Evolutionary conservation across 2,329 filamentous ascomycete genomes (phyloP).

Genomic region (Colletotrichum tropicicola): DNA sequence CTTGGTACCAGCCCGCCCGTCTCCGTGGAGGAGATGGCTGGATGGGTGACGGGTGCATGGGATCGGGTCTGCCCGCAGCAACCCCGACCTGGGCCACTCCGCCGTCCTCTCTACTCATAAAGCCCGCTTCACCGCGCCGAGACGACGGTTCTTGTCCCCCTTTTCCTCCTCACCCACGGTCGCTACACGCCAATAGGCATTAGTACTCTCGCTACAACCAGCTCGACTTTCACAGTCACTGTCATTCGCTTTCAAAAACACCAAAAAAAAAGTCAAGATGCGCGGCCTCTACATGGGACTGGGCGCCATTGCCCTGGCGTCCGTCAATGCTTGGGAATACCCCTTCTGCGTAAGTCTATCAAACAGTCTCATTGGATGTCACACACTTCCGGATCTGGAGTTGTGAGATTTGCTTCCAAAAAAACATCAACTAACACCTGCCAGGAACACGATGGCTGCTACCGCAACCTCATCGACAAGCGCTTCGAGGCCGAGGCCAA

Average conservation of each 20-base stretch:
- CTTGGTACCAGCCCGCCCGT: not conserved
- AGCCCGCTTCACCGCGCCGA: not conserved
- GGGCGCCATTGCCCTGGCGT: constrained; percentile 41
- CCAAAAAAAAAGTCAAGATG: constrained; percentile 37
- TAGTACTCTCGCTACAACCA: constrained; percentile 41
- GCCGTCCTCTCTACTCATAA: constrained; percentile 4
- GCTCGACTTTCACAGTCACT: constrained; percentile 30
- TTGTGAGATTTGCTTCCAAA: too few relatives aligned
- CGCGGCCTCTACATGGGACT: constrained; percentile 41
- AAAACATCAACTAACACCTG: not conserved
- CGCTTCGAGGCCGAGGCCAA: constrained; percentile 40
- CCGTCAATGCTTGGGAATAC: constrained; percentile 38
- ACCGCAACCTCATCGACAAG: constrained; percentile 43
- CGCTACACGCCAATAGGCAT: not conserved
- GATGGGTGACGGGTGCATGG: constrained; percentile 31
- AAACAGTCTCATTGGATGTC: too few relatives aligned
- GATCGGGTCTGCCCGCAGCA: not conserved
- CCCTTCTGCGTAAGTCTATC: constrained; percentile 37
- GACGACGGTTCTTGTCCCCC: not conserved
- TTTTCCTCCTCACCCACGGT: constrained; percentile 2
- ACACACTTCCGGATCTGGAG: too few relatives aligned
- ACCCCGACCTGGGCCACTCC: not conserved
- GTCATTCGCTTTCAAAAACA: constrained; percentile 40
- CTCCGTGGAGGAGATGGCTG: constrained; percentile 30
- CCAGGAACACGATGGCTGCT: constrained; percentile 44